Conservation (phyloP, 2,329 filamentous ascomycete species). For the Penicillium sp. region DNA sequence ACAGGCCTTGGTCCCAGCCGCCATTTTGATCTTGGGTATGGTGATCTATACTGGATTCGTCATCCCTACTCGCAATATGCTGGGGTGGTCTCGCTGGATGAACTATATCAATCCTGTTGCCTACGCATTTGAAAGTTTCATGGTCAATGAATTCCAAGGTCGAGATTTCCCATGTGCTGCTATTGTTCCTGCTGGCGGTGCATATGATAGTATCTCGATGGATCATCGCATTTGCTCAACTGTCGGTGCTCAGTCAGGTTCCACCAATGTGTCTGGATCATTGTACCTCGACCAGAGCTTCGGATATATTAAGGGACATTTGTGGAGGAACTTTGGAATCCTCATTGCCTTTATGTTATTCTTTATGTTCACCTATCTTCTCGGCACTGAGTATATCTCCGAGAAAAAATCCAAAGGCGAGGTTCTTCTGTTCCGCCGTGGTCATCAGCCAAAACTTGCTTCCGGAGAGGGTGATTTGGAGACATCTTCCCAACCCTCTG, state of each 20-base stretch:
- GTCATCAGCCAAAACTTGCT: constrained; percentile 39
- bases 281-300: not conserved
- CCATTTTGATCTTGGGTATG: constrained; percentile 47
- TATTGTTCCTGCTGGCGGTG: not conserved
- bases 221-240: not conserved
- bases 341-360: constrained; percentile 64
- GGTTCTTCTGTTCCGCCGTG: constrained; percentile 30
- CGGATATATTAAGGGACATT: constrained; percentile 24
- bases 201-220: not conserved
- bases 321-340: constrained; percentile 59
- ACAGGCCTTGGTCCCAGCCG: constrained; percentile 57
- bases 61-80: constrained; percentile 59
- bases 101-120: constrained; percentile 76
- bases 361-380: not conserved
- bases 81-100: constrained; percentile 78
- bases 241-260: not conserved
- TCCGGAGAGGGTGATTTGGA: not conserved
- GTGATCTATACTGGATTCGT: constrained; percentile 52
- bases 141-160: not conserved
- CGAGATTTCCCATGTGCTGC: not conserved
- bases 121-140: constrained; percentile 49
- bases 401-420: constrained; percentile 30
- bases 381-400: constrained; percentile 20
- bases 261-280: not conserved
- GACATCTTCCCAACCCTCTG: not conserved